Evolutionary conservation across 768 basidiomycete genomes (phyloP).

Genomic region (Termitomyces sp.): DNA sequence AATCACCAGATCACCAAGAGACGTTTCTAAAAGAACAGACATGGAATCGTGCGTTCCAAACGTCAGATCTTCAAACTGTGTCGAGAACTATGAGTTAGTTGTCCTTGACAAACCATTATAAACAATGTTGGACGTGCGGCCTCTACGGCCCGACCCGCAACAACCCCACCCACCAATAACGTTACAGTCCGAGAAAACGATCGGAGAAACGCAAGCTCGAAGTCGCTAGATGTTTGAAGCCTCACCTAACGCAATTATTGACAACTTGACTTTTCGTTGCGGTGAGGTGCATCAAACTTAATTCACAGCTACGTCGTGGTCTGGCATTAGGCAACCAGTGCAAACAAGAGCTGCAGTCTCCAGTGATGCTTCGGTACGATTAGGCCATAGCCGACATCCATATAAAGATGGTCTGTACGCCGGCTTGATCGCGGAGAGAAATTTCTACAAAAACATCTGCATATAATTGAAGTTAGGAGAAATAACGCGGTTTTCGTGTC

Average conservation of each 20-base stretch:
- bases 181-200: background rate
- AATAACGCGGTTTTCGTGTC: background rate
- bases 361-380: background rate
- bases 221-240: background rate
- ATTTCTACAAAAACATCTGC: background rate
- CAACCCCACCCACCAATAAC: background rate
- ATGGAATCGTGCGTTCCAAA: constrained; percentile 31
- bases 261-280: no score
- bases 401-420: no score
- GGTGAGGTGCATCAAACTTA: no score
- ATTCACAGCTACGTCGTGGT: background rate
- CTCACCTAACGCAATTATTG: no score
- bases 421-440: background rate
- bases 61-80: background rate
- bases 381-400: background rate
- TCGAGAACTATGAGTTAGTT: background rate
- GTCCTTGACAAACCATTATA: background rate
- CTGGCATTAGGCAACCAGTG: background rate
- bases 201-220: background rate
- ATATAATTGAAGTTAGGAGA: background rate
- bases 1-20: constrained; percentile 95
- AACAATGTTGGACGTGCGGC: background rate
- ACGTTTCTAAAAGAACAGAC: constrained; percentile 97
- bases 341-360: background rate
- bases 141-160: background rate